Evolutionary conservation across 176 grass and related monocot species (phyloP).

Genomic region (Tillandsia leiboldiana): DNA sequence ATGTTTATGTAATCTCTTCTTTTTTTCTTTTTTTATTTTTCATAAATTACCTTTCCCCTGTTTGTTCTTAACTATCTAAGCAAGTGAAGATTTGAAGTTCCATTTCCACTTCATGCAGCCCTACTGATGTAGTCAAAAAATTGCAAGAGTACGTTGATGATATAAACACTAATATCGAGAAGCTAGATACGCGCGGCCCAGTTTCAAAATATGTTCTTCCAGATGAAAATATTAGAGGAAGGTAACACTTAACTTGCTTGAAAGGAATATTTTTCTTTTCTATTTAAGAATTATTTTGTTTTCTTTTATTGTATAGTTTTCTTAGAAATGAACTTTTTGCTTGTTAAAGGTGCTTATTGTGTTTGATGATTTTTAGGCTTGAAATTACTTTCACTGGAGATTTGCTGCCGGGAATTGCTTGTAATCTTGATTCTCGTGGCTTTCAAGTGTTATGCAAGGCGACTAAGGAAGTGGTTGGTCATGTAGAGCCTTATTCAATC

Average conservation of each 20-base stretch:
- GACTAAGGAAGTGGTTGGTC: too few species aligned
- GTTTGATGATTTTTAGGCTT: too few species aligned
- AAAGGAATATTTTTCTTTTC: background rate
- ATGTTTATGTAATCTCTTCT: background rate
- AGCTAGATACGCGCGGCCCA: slow-evolving; percentile 58
- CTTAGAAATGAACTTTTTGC: too few species aligned
- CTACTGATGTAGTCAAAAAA: slow-evolving; percentile 48
- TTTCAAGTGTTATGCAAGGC: too few species aligned
- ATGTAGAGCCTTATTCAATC: too few species aligned
- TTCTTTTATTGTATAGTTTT: background rate
- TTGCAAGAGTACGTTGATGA: slow-evolving; percentile 61
- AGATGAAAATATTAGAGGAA: slow-evolving; percentile 84
- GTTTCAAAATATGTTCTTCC: slow-evolving; percentile 97
- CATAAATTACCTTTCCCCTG: too few species aligned
- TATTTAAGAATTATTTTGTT: background rate
- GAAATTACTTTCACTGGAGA: too few species aligned
- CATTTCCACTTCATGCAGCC: slow-evolving; percentile 41
- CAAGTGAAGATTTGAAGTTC: background rate
- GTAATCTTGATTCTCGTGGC: too few species aligned
- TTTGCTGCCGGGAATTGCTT: too few species aligned
- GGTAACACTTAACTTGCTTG: slow-evolving; percentile 33
- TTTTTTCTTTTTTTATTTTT: slow-evolving; percentile 3
- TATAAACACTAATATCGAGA: slow-evolving; percentile 67
- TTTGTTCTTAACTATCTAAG: background rate
- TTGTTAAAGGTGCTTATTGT: too few species aligned